Evolutionary conservation across 2,329 filamentous ascomycete species (phyloP), one percentile per base, ranked within the genome.

Genomic region (Grosmannia serpens): DNA sequence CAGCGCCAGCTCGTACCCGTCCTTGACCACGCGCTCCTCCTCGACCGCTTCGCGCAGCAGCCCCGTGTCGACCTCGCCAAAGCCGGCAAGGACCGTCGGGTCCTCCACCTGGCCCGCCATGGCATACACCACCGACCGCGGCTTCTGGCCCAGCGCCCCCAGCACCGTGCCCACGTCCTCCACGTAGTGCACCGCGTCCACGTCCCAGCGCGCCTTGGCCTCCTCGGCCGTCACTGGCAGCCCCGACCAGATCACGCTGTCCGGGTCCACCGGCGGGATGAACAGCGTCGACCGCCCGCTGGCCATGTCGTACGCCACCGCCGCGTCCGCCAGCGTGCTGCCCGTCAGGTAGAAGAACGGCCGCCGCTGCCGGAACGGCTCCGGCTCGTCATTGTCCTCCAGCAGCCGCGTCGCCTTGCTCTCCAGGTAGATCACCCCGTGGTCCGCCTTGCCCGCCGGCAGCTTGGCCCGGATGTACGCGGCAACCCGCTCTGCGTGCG

Each of bases 261-360:
- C 88, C n/a, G 89, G 82, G 65, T 96, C 85, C 66, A 91, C 82
- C 20, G 91, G 88, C 2, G 94, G 92, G 66, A 99, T 92, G 75
- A 91, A 99, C 54, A 99, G 83, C 3, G 86, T 95, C 47, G 91
- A 82, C 65, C 84, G 83, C 63, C 84, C 80, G 53, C 82, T 79
- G 52, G 81, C 76, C 59, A 95, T 86, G 64, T 96, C 86, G 76
- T 96, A 96, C 59, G 86, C 81, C 61, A 90, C 81, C 69, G 86
- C 85, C 66, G 87, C 87, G 71, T 96, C 91, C 60, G 91, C 82
- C 33, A 95, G 79, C 62, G 85, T 80, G 68, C 77, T 95, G 65
- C 94, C 94, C 27, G 89, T 92, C 51, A 97, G 78, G 73, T 99
- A 99, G 81, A 88, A 96, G 76, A 99, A 99, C 71, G 85, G 89